Base-by-base conservation (phyloP, 805 yeast genomes). In the Teunomyces kruisii region DNA sequence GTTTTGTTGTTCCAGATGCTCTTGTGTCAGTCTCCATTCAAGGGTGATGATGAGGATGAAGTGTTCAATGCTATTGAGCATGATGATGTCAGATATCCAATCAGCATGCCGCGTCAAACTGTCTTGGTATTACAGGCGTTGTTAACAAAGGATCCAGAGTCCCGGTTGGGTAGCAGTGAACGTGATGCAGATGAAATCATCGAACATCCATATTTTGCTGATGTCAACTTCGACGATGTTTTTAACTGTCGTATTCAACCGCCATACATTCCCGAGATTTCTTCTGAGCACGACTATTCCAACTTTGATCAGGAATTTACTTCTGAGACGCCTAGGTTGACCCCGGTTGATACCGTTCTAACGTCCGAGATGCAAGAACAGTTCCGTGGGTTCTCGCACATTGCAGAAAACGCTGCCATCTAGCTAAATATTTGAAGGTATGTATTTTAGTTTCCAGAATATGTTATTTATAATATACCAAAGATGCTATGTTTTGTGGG, bases 21-120 rank as follows among this genome's bases (percentile, higher is more conserved):
- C 46, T 75, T 94, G 47, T 94, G 97, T 42, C 96, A 92, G 67
- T 88, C 97, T 6, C 99, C 99, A 30, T 94, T 94, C 70, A 85
- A 92, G 54, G 99, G 99, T 53, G 97, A 91, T 54, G 96, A 88
- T 61, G 96, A 88, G 59, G 98, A 94, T 61, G 99, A 94, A 68
- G 90, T 94, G 29, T 94, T 92, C 69, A 94, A 91, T 66, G 97
- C 99, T 10, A 94, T 94, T 58, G 80, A 91, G 51, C 86, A 94
- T 31, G 99, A 94, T 72, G 99, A 94, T 64, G 98, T 97, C 8
- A 74, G 90, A 56, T 94, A 91, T 66, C 99, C 98, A 28, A 89
- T 94, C 52, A 94, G 90, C 62, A 92, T 94, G 97, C 94, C 97
- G 1, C 84, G 96, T 48, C 97, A 91, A 62, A 89, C 97, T 1